Evolutionary conservation across 2,329 filamentous ascomycete species (phyloP).

Genomic region (Plenodomus lindquistii): DNA sequence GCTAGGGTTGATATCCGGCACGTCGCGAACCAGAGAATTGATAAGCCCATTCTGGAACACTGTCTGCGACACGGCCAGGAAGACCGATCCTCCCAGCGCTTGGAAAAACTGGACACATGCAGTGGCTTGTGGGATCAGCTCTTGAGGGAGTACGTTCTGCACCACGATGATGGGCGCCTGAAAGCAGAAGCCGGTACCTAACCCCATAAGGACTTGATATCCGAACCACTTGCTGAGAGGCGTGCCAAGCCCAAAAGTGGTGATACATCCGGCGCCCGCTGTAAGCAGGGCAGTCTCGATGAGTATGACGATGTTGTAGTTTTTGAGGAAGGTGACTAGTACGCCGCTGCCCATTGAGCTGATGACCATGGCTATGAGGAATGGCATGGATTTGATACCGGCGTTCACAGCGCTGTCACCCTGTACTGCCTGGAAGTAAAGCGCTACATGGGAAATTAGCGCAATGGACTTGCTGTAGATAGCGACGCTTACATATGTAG

Average conservation of each 20-base stretch:
- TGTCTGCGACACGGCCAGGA: constrained; percentile 49
- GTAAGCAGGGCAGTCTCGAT: neutral
- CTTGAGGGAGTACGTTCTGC: constrained; percentile 41
- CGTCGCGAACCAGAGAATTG: too few species aligned
- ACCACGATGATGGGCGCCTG: constrained; percentile 45
- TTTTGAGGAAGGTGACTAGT: neutral
- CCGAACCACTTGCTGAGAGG: constrained; percentile 26
- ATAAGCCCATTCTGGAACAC: constrained; percentile 20
- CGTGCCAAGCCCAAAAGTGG: constrained; percentile 38
- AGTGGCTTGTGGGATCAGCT: constrained; percentile 38
- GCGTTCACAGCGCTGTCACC: constrained; percentile 12
- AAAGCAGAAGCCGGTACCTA: constrained; percentile 47
- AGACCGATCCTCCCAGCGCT: constrained; percentile 49
- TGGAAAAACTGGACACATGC: constrained; percentile 46
- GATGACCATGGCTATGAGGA: neutral
- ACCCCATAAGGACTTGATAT: constrained; percentile 24
- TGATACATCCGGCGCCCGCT: constrained; percentile 43
- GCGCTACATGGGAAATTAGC: constrained; percentile 45
- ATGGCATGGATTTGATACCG: neutral
- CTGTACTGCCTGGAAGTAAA: constrained; percentile 52
- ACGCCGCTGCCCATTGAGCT: neutral
- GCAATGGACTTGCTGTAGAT: constrained; percentile 1
- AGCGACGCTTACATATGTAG: too few species aligned
- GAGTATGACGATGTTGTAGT: neutral
- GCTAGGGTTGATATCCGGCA: too few species aligned